A percentile compares a stretch with the other conserved stretches of the same genome.
Conservation (phyloP, 2,329 filamentous ascomycete species). For the Nothopassalora personata region DNA sequence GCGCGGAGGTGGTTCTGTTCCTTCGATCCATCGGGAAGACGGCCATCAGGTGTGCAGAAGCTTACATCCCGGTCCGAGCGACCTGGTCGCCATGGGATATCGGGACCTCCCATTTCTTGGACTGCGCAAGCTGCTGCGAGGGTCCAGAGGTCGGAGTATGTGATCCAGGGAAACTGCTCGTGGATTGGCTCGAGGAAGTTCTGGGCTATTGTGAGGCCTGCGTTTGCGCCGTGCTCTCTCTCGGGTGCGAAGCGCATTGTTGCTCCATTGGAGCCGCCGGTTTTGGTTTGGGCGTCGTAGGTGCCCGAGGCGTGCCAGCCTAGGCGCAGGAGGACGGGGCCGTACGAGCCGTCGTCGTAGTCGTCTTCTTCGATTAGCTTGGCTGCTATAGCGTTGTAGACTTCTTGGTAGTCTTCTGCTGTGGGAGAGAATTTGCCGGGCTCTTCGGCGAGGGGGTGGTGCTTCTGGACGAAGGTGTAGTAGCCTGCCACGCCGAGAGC, state of each 20-base stretch:
- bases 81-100: constrained; percentile 82
- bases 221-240: constrained; percentile 85
- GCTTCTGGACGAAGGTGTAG: constrained; percentile 55
- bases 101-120: constrained; percentile 90
- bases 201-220: constrained; percentile 77
- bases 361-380: constrained; percentile 82
- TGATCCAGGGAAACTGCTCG: constrained; percentile 88
- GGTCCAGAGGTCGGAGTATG: constrained; percentile 96
- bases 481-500: constrained; percentile 62
- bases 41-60: constrained; percentile 90
- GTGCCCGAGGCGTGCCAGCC: constrained; percentile 95
- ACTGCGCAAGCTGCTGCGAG: constrained; percentile 77
- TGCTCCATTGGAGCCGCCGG: constrained; percentile 90
- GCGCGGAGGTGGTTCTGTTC: constrained; percentile 74
- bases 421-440: constrained; percentile 62
- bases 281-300: constrained; percentile 80
- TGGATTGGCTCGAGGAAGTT: constrained; percentile 93
- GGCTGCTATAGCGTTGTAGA: constrained; percentile 81
- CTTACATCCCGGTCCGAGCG: constrained; percentile 71
- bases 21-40: constrained; percentile 76
- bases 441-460: constrained; percentile 67
- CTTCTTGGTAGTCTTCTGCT: constrained; percentile 87
- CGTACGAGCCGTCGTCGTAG: constrained; percentile 95
- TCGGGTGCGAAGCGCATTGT: constrained; percentile 96
- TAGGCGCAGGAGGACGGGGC: constrained; percentile 81